Evolutionary conservation across 257 asterid species (phyloP), one percentile per base, ranked within the genome.

Genomic region (Ajuga chamaepitys): DNA sequence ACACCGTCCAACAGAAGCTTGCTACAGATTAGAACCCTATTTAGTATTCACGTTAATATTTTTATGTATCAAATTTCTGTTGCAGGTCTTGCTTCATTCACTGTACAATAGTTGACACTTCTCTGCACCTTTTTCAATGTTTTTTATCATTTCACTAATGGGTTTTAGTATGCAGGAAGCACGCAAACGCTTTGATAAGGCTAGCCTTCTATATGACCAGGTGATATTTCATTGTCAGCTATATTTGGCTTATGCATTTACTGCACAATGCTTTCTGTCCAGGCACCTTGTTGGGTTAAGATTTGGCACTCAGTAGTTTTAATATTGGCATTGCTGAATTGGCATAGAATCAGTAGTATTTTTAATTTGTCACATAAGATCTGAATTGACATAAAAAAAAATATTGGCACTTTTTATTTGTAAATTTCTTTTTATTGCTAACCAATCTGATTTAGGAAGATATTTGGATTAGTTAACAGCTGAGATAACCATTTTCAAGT

Each of bases 171-270:
- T 78, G 89, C 90, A 95, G 99, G 99, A 95, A 82, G 95, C 98
- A 57, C 85, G 99, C 50, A 95, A 95, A 77, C 87, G 88, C 52
- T 88, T 95, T 81, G 99, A 95, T 82, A 95, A 88, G 85, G 95
- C 98, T 56, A 95, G 97, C 72, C 95, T 95, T 79, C 82, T 85
- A 55, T 91, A 95, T 80, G 99, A 95, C 72, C 99, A 95, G 98
- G 98, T 95, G 66, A 74, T 64, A 58, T 68, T 79, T 64, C 62
- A 53, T 30, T 24, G 8, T 12, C 62, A 64, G 35, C 51, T 7
- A 24, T 7, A 58, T 64, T 28, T 21, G 47, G 18, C 53, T n/a
- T 58, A 56, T 62, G 62, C 53, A 26, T 48, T 58, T 37, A 35
- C 62, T 40, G 12, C 47, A 46, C 62, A 28, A 53, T 22, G 34